Evolutionary conservation across 1,284 basidiomycete genomes (phyloP), one percentile per base, ranked within the genome.

Genomic region (Heterobasidion annosum): DNA sequence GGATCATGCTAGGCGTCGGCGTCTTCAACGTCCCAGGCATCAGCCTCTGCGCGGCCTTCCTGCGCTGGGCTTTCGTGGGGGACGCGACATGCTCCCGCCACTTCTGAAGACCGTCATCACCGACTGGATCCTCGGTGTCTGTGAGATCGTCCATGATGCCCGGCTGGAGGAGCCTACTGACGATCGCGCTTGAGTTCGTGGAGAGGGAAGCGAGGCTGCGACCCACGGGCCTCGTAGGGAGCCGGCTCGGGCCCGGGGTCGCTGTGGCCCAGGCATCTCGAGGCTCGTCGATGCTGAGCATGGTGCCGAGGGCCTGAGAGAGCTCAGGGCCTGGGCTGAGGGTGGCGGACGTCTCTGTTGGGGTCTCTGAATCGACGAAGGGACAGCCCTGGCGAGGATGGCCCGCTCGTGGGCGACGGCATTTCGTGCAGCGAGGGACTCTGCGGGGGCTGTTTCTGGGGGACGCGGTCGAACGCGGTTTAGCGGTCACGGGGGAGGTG

Each of bases 21-120:
- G 78, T 71, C 48, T 62, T 58, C 13, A 83, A 66, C 1, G 81
- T 76, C 48, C 80, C 74, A 3, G 80, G 80, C 81, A 82, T 82
- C 51, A 64, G 64, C 34, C 62, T 61, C 44, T 67, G 62, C n/a
- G 55, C 53, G 51, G 54, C 53, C 45, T 50, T 53, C 50, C 54
- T 18, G 53, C 52, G 48, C 56, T 62, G 51, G 48, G 59, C 52
- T 35, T 60, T 59, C 34, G 53, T 35, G 5, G 59, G 56, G 13
- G 57, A 51, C 43, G 45, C 32, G 33, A 53, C 33, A n/a, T 15
- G 34, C 46, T 33, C 51, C 43, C 34, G 49, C 47, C 54, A 42
- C 42, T 44, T 12, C 12, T 19, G 15, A 16, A 54, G 51, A 34
- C 18, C 43, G n/a, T 44, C 51, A 8, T 13, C 45, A 9, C 43